Evolutionary conservation across 2,329 filamentous ascomycete species (phyloP).

Genomic region (Colletotrichum endophyticum): DNA sequence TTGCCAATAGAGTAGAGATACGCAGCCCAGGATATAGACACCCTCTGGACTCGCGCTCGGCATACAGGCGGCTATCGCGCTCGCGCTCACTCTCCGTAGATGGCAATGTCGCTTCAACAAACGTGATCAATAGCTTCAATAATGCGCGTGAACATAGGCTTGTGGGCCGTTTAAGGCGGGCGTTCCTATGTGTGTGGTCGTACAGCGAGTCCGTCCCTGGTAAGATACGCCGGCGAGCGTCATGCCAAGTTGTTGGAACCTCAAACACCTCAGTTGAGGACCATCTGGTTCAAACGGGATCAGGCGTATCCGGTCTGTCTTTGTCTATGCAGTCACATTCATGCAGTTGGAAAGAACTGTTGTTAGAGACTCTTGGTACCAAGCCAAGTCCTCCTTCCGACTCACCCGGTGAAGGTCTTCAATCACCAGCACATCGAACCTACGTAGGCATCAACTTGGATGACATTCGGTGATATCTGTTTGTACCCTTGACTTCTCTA

Average conservation of each 20-base stretch:
- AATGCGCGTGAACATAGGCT: background rate
- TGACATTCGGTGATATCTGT: background rate
- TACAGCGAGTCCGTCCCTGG: background rate
- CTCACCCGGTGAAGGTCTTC: background rate
- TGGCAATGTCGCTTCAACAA: accelerated
- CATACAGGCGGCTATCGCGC: background rate
- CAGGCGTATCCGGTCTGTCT: background rate
- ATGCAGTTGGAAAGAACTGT: background rate
- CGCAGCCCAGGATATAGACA: background rate
- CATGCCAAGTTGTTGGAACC: background rate
- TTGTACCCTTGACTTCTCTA: background rate
- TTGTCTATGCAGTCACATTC: background rate
- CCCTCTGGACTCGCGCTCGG: background rate
- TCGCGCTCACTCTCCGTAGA: background rate
- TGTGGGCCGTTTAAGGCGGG: accelerated
- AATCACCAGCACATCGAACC: background rate
- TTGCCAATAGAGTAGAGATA: accelerated
- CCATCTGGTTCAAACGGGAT: background rate
- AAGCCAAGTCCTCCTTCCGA: background rate
- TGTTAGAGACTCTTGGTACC: background rate
- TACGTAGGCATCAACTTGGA: background rate
- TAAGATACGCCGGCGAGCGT: background rate
- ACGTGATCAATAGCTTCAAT: background rate
- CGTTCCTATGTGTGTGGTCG: background rate
- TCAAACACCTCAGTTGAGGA: background rate